Evolutionary conservation across 2,329 filamentous ascomycete species (phyloP), one percentile per base, ranked within the genome.

Genomic region (Didymosphaeria variabile): DNA sequence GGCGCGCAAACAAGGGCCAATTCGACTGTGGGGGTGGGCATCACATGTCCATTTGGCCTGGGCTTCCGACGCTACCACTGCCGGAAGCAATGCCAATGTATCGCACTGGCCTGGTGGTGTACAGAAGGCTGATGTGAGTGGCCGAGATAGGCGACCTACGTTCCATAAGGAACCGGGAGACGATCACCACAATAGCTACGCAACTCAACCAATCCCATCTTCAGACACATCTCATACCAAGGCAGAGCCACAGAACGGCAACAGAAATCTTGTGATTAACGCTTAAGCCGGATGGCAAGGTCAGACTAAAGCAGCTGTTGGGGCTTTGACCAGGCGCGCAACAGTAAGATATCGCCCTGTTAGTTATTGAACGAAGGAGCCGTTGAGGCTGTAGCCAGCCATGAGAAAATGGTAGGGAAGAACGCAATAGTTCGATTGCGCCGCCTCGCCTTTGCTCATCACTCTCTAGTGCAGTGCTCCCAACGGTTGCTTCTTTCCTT

Each of bases 51-150:
- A 44, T 38, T 12, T 38, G 17, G 12, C 12, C 42, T 19, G 44
- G 57, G 38, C 50, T 51, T 26, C 45, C 51, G 45, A 54, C 47
- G 44, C 34, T 58, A 52, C 32, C 62, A 62, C 57, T 57, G 61
- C 59, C 60, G 59, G 44, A 31, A 59, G 55, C 55, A 9, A 36
- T 12, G 34, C 34, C 34, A 36, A 36, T 10, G 10, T 36, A 15
- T 15, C 15, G 10, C 10, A 2, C 9, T 36, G 34, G 60, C 65
- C 62, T 68, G 50, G 66, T 60, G 66, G 70, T 72, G 72, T 69
- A 67, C 70, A 60, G 66, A 62, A 53, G 52, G 36, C 47, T 57
- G 44, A 57, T 65, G 51, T 74, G 66, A 73, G 55, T 76, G 70
- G 72, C 55, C 55, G 54, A 38, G 60, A 51, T 29, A 44, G 57